Evolutionary conservation across 306 rosid genomes (phyloP), one percentile per base, ranked within the genome.

Genomic region (Castanospermum australe): DNA sequence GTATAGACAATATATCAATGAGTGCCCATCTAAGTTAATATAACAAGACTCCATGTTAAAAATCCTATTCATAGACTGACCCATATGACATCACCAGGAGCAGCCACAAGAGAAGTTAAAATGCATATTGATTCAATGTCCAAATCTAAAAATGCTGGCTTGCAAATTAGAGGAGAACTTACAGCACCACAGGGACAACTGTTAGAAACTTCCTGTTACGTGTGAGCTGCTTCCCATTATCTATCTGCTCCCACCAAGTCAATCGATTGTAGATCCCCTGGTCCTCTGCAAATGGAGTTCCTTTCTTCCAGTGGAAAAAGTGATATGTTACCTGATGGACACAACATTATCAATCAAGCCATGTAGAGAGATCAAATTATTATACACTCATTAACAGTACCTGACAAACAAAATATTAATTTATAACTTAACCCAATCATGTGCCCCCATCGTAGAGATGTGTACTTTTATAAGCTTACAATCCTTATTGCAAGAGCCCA

Each of bases 231-330:
- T 96, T 89, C 83, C 99, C 99, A 66, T 68, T 90, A 84, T 96
- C 99, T 21, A 96, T 82, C 89, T 96, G 99, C 92, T 96, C 99
- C 98, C 98, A 96, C 99, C 99, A 96, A 8, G 99, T 96, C 90
- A 96, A 75, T 24, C 97, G 73, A 78, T 96, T 96, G 88, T 96
- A 93, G 78, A 96, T 96, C 65, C 98, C 98, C 85, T 96, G 99
- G 78, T 96, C 98, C 5, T 96, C 98, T 2, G 98, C 94, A 85
- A 96, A 96, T 6, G 98, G 98, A 80, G 99, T 96, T 81, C 97
- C 99, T 89, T 91, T 96, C 89, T 96, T 93, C 98, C 99, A 96
- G 89, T 96, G 99, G 78, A 96, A 96, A 88, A 93, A 96, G 80
- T 96, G 99, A 73, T 93, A 96, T 11, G 99, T 96, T 56, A 93